A percentile compares a stretch with the other conserved stretches of the same genome.
These are phyloP conservation scores for Herpotrichia juniperi DNA, from an alignment of 2,329 filamentous ascomycete species.

Conservation along the genomic window DNA sequence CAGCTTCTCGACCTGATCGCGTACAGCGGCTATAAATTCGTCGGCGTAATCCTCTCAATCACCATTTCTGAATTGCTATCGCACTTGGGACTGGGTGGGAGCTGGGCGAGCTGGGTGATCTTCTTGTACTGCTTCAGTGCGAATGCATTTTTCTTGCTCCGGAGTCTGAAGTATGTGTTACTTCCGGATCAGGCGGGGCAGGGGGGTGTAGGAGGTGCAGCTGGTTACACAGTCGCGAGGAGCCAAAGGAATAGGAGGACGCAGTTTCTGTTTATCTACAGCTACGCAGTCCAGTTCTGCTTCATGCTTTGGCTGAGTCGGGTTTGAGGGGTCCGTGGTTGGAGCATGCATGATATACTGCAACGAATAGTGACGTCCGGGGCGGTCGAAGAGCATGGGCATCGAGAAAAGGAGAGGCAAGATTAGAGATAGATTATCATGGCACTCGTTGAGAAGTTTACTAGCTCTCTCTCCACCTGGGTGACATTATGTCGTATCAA, in stretches of 20 bases:
- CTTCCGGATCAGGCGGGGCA: slow-evolving; percentile 69
- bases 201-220: slow-evolving; percentile 47
- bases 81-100: slow-evolving; percentile 79
- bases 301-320: slow-evolving; percentile 85
- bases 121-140: slow-evolving; percentile 93
- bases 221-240: slow-evolving; percentile 75
- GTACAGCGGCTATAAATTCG: slow-evolving; percentile 98
- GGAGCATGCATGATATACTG: too few relatives aligned
- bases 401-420: background rate
- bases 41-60: slow-evolving; percentile 91
- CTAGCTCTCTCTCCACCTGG: too few relatives aligned
- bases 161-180: slow-evolving; percentile 93
- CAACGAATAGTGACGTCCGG: too few relatives aligned
- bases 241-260: slow-evolving; percentile 62
- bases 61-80: slow-evolving; percentile 67
- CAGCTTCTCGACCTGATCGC: slow-evolving; percentile 93
- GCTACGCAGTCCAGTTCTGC: slow-evolving; percentile 88
- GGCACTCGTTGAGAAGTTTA: too few relatives aligned
- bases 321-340: slow-evolving; percentile 20
- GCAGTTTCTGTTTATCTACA: slow-evolving; percentile 59
- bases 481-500: too few relatives aligned
- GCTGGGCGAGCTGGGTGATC: slow-evolving; percentile 86
- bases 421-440: too few relatives aligned
- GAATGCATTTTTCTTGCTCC: slow-evolving; percentile 93
- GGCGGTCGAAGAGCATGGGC: background rate